Base-by-base conservation (phyloP, 106 monocot species). In the Phalaenopsis aphrodite region DNA sequence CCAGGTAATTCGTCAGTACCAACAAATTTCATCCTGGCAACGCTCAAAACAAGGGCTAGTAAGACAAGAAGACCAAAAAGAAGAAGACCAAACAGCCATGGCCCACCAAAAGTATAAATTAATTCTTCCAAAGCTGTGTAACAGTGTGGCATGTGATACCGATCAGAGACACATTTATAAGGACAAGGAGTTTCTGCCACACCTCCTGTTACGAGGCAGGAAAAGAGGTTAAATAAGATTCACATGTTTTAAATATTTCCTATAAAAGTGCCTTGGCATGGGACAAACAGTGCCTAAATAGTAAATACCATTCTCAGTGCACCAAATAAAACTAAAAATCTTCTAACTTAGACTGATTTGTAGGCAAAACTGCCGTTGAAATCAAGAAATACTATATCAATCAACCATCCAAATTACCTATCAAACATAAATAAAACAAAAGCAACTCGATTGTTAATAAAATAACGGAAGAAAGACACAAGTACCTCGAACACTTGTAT, bases 11-110 rank as follows among this genome's bases (percentile, higher is more conserved):
- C 98, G 84, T 98, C 98, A 65, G 84, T 89, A 43, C 94, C 92
- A 80, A 98, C 92, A 87, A 98, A 92, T 85, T 98, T 98, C 98
- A 98, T 98, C 49, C 98, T 68, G 45, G 98, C 98, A 86, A 98
- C 98, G 81, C 98, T 98, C 84, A 98, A 82, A 57, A 98, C 98
- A 4, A 92, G 81, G 55, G 98, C 87, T 81, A 94, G 83, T 47
- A 98, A 84, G 41, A 98, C 75, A 77, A 98, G 94, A 56, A 98
- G 92, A 41, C 92, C 88, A 72, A 79, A 88, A 18, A 98, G 92
- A 74, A 98, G 89, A 81, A 98, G 89, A 41, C 98, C 94, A 88
- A 98, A 98, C 38, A 98, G 61, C 98, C 98, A 98, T 19, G 98
- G 98, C 57, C 98, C 98, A 61, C 98, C 98, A 89, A 98, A 98